A percentile compares a stretch with the other conserved stretches of the same genome.
phyloP scores from a whole-genome alignment of 306 rosid genomes.

The barrel medic (Medicago truncatula) region DNA sequence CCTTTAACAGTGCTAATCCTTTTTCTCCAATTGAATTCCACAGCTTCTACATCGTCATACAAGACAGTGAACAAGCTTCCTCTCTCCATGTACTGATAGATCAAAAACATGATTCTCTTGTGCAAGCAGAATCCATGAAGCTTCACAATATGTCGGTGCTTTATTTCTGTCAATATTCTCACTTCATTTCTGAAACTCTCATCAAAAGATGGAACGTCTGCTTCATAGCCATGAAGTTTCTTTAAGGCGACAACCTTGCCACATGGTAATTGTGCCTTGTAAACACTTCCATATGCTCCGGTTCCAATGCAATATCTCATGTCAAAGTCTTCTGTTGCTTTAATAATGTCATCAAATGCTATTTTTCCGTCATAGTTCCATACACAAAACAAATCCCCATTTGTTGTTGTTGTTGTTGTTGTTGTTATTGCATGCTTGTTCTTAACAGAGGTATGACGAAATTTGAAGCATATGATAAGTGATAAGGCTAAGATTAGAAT shows the following conservation, averaged over 20 bases:
- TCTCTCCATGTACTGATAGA: slow-evolving; percentile 30
- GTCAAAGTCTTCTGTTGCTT: slow-evolving; percentile 23
- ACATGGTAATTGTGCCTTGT: slow-evolving; percentile 17
- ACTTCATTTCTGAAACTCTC: too few species aligned
- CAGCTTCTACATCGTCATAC: slow-evolving; percentile 3
- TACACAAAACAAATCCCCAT: neutral
- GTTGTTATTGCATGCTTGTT: neutral
- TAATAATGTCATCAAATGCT: slow-evolving; percentile 24
- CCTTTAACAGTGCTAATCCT: slow-evolving; percentile 37
- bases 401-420: neutral
- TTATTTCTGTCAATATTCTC: too few species aligned
- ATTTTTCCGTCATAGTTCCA: slow-evolving; percentile 26
- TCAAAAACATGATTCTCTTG: slow-evolving; percentile 26
- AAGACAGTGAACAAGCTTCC: slow-evolving; percentile 36
- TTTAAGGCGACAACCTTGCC: slow-evolving; percentile 23
- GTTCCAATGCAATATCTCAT: slow-evolving; percentile 34
- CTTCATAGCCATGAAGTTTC: too few species aligned
- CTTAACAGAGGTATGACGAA: neutral
- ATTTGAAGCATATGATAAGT: too few species aligned
- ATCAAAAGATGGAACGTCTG: too few species aligned
- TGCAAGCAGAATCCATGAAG: too few species aligned
- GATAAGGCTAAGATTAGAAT: too few species aligned
- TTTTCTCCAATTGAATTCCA: slow-evolving; percentile 30
- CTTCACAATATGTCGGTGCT: too few species aligned
- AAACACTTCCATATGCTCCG: slow-evolving; percentile 38